Evolutionary conservation across 176 grass and related monocot species (phyloP), one percentile per base, ranked within the genome.

Genomic region (Cenchrus americanus): DNA sequence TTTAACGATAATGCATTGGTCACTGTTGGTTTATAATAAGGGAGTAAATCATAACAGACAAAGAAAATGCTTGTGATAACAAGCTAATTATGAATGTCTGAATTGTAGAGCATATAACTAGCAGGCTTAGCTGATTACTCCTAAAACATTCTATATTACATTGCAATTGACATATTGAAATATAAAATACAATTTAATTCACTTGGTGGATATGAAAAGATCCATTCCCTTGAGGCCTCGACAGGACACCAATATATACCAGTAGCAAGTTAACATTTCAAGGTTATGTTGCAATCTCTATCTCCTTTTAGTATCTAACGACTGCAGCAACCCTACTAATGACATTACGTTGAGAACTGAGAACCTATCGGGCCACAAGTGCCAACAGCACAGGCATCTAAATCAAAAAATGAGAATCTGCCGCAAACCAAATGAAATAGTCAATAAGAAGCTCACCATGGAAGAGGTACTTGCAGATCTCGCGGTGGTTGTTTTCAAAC

Each of bases 401-500:
- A 34, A 40, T 43, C 5, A 27, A 15, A 4, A 34, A 9, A 53
- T 10, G 5, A 18, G 12, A 1, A 11, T 0, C 15, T 30, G 43
- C 32, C 8, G 14, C 1, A 43, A 11, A 5, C 0, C 0, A 46
- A 6, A 5, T 6, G n/a, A 15, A 22, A 1, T 17, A 3, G 14
- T 34, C 32, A 34, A 15, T 5, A 53, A 44, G 21, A 43, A 5
- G 8, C 76, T 63, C 19, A 90, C 92, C 92, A 63, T 93, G 92
- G 86, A 93, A 93, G 85, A 93, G 92, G 85, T 90, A 93, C 79
- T 88, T 93, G 92, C 92, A 93, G 85, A 93, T 90, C 88, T 88
- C 86, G 61, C 80, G 88, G 27, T 86, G 85, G 42, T 93, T 93
- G 79, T 90, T 93, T 34, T 34, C 32, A 34, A 34, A 34, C 32